phyloP scores from a whole-genome alignment of 139 green algal species.

The Yamagishiella unicocca region DNA sequence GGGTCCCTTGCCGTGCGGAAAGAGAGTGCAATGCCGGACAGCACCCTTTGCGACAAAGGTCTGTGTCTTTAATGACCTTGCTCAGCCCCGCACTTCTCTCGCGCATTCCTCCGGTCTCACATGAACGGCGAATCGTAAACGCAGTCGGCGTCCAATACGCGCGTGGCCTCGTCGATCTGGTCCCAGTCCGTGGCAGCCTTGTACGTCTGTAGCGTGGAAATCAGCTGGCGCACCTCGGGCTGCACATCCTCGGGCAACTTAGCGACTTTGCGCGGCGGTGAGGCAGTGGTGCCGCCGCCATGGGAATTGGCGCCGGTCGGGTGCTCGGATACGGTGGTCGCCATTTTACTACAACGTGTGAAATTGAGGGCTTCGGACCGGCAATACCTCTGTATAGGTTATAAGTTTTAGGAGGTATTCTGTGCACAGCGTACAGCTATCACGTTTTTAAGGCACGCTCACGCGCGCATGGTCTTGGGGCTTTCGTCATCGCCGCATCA shows the following conservation, averaged over 20 bases:
- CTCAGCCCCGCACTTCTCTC: too few relatives aligned
- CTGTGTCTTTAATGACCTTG: too few relatives aligned
- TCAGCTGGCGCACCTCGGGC: slow-evolving; percentile 33
- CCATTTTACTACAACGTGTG: too few relatives aligned
- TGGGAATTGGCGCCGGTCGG: neutral
- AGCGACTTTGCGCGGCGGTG: neutral
- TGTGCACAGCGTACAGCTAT: neutral
- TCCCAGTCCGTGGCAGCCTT: slow-evolving; percentile 36
- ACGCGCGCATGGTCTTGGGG: neutral
- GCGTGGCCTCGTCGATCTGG: slow-evolving; percentile 15
- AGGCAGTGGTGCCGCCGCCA: neutral
- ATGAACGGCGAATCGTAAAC: slow-evolving; percentile 49
- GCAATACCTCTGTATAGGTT: too few relatives aligned
- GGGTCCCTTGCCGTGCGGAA: too few relatives aligned
- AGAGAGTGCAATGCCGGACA: too few relatives aligned
- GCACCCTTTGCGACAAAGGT: too few relatives aligned
- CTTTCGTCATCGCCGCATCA: neutral
- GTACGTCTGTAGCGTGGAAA: neutral
- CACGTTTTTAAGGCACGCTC: neutral
- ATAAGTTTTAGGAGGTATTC: too few relatives aligned
- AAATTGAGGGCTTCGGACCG: too few relatives aligned
- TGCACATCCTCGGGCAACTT: slow-evolving; percentile 27
- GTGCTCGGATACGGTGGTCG: neutral
- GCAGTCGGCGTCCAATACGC: slow-evolving; percentile 8
- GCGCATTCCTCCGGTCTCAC: neutral